These are phyloP conservation scores for Melastoma candidum DNA, from an alignment of 441 rosid genomes.

Conservation along the genomic window DNA sequence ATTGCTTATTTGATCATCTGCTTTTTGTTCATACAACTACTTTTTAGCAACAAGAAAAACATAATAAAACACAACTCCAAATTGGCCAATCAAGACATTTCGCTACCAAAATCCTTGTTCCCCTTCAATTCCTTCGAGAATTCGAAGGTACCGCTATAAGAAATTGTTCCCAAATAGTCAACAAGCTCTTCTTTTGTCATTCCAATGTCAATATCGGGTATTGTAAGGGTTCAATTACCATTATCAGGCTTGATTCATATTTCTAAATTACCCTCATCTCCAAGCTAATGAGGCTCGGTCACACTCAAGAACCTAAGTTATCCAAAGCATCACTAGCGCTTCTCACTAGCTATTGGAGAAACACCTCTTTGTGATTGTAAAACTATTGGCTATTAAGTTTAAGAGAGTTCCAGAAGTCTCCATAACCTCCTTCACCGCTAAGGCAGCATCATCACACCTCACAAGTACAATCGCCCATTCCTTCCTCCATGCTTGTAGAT, in stretches of 20 bases:
- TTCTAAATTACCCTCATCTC: slow-evolving; percentile 84
- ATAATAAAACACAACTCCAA: slow-evolving; percentile 98
- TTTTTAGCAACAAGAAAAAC: slow-evolving; percentile 93
- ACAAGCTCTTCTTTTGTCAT: slow-evolving; percentile 92
- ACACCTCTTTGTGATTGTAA: slow-evolving; percentile 97
- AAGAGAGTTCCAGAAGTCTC: slow-evolving; percentile 71
- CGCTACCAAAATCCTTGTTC: slow-evolving; percentile 80
- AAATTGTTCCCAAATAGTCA: slow-evolving; percentile 96
- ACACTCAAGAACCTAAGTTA: slow-evolving; percentile 90
- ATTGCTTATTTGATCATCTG: slow-evolving; percentile 84
- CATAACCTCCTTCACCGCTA: slow-evolving; percentile 74
- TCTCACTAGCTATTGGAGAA: slow-evolving; percentile 94
- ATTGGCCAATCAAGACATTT: slow-evolving; percentile 87
- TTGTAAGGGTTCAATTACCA: slow-evolving; percentile 75
- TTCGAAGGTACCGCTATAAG: slow-evolving; percentile 93
- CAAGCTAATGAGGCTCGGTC: slow-evolving; percentile 82
- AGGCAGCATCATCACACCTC: slow-evolving; percentile 56
- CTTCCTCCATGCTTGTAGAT: slow-evolving; percentile 3
- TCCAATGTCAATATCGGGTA: slow-evolving; percentile 88
- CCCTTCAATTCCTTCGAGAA: slow-evolving; percentile 87
- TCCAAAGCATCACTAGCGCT: slow-evolving; percentile 99
- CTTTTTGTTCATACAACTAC: slow-evolving; percentile 89
- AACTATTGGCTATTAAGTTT: slow-evolving; percentile 95
- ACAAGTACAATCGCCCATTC: slow-evolving; percentile 9
- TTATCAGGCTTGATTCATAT: slow-evolving; percentile 82